Evolutionary conservation across 805 yeast species (phyloP), one percentile per base, ranked within the genome.

Genomic region (Kazachstania taianensis): DNA sequence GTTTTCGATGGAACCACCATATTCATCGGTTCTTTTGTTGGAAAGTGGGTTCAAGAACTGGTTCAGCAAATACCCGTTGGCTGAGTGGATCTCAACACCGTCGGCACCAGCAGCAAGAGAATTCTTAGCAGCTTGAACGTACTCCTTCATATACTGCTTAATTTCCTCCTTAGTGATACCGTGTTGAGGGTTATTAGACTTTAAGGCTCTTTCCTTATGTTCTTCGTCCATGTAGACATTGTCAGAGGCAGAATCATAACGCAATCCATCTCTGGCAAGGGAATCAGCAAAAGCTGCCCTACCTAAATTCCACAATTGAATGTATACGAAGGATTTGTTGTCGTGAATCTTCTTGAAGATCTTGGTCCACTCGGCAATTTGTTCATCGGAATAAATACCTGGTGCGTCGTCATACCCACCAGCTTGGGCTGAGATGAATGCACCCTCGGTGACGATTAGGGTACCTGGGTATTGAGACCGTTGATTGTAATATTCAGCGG

Each of bases 21-120:
- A n/a, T n/a, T n/a, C n/a, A n/a, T n/a, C n/a, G n/a, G n/a, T n/a
- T n/a, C n/a, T n/a, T n/a, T n/a, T n/a, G n/a, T n/a, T n/a, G 28
- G 65, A 58, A 7, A 56, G 43, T 9, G 66, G 62, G 30, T 73
- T 70, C 44, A 76, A 50, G 47, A 80, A 78, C 53, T 73, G 72
- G 55, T 68, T 65, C 26, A 73, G 45, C 39, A 80, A 52, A 50
- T 73, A 78, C 13, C 86, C 85, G 52, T 77, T 75, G 15, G 85
- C 85, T 27, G 63, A 64, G 53, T 78, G 86, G n/a, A n/a, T n/a
- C n/a, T n/a, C n/a, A n/a, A n/a, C n/a, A n/a, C n/a, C n/a, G n/a
- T n/a, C n/a, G n/a, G 65, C 65, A 30, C 65, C 66, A 12, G 57
- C 55, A 10, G 44, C 54, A 24, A 61, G 37, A 13, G 59, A 39